Percentiles rank a stretch among this genome's conserved stretches.
These are phyloP conservation scores for Glaciozyma antarctica DNA, from an alignment of 768 basidiomycete species.

Conservation along the genomic window DNA sequence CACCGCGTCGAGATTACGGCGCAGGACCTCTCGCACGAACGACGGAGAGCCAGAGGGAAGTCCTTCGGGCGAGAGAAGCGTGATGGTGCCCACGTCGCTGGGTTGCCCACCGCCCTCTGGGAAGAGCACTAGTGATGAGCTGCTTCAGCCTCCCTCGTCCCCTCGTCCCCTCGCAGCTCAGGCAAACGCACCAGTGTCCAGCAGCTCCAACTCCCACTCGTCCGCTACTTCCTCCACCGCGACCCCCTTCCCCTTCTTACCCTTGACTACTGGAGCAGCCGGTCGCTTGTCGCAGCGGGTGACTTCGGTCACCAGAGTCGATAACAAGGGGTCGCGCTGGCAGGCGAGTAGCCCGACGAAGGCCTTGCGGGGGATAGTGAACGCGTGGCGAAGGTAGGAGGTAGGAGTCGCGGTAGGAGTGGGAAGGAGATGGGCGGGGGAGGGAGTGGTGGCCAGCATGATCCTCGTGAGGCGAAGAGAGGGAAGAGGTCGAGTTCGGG, in stretches of 20 bases:
- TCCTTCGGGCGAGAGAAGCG: conserved; percentile 28
- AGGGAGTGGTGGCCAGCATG: no score
- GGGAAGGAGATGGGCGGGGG: no score
- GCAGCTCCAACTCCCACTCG: conserved; percentile 57
- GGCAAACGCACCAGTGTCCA: conserved; percentile 49
- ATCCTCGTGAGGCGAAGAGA: no score
- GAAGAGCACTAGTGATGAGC: conserved; percentile 47
- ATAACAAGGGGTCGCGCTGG: conserved; percentile 61
- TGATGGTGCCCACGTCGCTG: conserved; percentile 57
- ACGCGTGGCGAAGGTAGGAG: conserved; percentile 18
- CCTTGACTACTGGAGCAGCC: background rate
- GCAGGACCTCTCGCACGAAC: conserved; percentile 57
- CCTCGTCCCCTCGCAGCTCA: background rate
- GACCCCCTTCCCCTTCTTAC: conserved; percentile 48
- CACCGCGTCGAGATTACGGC: conserved; percentile 63
- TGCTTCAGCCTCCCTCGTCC: background rate
- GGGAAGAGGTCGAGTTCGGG: no score
- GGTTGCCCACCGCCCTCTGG: conserved; percentile 75
- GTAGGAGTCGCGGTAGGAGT: conserved; percentile 5
- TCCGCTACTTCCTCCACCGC: conserved; percentile 38
- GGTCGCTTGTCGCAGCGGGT: conserved; percentile 46
- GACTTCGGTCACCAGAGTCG: conserved; percentile 52
- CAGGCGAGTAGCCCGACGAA: conserved; percentile 66
- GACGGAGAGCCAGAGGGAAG: conserved; percentile 39
- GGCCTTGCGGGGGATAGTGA: conserved; percentile 31